phyloP scores from a whole-genome alignment of 306 rosid species.

The Sindora glabra region DNA sequence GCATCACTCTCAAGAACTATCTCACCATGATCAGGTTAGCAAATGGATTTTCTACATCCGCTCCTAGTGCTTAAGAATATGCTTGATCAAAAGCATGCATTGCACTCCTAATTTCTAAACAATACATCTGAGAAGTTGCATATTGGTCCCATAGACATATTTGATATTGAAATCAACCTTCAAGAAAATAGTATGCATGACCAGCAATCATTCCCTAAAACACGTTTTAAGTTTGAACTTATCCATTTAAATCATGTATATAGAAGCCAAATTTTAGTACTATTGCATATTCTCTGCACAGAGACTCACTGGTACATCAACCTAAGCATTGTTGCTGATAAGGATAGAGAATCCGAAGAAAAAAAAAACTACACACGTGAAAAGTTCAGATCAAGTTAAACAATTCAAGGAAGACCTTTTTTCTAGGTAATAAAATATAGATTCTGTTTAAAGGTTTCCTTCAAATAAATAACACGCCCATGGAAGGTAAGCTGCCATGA shows the following conservation, averaged over 20 bases:
- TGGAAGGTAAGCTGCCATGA: conserved; percentile 94
- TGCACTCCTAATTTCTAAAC: conserved; percentile 90
- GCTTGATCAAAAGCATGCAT: conserved; percentile 98
- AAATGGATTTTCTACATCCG: conserved; percentile 88
- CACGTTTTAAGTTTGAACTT: not conserved
- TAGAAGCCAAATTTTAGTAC: conserved; percentile 8
- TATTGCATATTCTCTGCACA: not conserved
- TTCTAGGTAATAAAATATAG: too few relatives aligned
- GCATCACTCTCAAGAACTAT: conserved; percentile 96
- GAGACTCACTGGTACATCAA: conserved; percentile 80
- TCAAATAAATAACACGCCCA: too few relatives aligned
- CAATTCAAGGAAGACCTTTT: too few relatives aligned
- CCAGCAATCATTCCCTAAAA: conserved; percentile 97
- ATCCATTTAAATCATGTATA: not conserved
- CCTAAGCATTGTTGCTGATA: conserved; percentile 97
- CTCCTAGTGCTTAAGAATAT: conserved; percentile 92
- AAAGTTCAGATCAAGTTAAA: not conserved
- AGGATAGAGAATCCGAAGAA: conserved; percentile 84
- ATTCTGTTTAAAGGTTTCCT: too few relatives aligned
- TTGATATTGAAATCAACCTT: conserved; percentile 25
- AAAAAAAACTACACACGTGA: conserved; percentile 58
- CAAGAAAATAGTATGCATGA: conserved; percentile 91
- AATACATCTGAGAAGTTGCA: conserved; percentile 18
- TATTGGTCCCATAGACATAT: conserved; percentile 13
- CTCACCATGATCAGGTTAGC: conserved; percentile 99